phyloP scores from a whole-genome alignment of 2,329 filamentous ascomycete genomes.

The Hymenotorrendiella dingleyae region DNA sequence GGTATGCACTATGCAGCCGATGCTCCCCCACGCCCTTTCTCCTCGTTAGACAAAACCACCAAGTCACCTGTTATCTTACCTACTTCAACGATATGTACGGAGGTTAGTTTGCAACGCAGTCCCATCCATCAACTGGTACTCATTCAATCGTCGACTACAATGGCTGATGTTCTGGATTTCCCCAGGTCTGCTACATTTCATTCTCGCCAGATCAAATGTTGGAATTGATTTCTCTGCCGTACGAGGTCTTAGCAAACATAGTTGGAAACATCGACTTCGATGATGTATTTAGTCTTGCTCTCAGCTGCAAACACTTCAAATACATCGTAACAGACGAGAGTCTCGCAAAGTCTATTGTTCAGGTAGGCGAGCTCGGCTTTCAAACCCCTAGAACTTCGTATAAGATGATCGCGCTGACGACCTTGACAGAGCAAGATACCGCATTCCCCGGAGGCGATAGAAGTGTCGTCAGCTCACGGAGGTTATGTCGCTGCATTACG shows the following conservation, averaged over 20 bases:
- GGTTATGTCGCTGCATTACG: slow-evolving; percentile 49
- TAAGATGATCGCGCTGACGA: slow-evolving; percentile 11
- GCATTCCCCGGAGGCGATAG: slow-evolving; percentile 24
- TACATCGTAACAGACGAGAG: slow-evolving; percentile 26
- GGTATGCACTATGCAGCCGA: too few relatives aligned
- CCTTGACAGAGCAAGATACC: slow-evolving; percentile 22
- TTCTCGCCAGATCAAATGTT: slow-evolving; percentile 19
- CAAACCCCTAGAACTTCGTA: too few relatives aligned
- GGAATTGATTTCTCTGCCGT: slow-evolving; percentile 24
- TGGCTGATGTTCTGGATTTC: too few relatives aligned
- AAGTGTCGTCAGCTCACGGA: slow-evolving; percentile 11
- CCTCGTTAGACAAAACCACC: too few relatives aligned
- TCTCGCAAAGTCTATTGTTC: slow-evolving; percentile 25
- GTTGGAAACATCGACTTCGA: slow-evolving; percentile 25
- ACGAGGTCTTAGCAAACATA: slow-evolving; percentile 28
- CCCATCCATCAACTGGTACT: too few relatives aligned
- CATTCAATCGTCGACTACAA: too few relatives aligned
- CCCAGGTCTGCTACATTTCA: too few relatives aligned
- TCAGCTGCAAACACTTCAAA: slow-evolving; percentile 21
- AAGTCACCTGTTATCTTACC: too few relatives aligned
- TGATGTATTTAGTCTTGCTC: slow-evolving; percentile 27
- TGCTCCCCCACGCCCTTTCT: too few relatives aligned
- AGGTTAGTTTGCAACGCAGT: too few relatives aligned
- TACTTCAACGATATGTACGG: too few relatives aligned
- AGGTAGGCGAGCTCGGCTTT: slow-evolving; percentile 16